phyloP scores from a whole-genome alignment of 2,329 filamentous ascomycete genomes.

The Neonectria magnoliae region DNA sequence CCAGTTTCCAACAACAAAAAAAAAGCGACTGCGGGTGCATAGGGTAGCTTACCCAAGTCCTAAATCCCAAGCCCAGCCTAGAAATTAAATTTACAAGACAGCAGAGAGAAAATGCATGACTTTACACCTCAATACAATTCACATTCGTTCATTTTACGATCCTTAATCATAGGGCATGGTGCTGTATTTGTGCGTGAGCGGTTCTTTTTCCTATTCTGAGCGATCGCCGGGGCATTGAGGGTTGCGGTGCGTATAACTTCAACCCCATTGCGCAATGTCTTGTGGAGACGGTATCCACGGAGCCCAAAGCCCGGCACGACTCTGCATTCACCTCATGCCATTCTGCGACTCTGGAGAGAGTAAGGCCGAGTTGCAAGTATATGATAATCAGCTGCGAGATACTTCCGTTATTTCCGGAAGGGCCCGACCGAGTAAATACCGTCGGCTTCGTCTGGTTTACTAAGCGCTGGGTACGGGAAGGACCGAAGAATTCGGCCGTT shows the following conservation, averaged over 20 bases:
- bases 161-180: background rate
- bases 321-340: background rate
- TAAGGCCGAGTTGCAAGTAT: background rate
- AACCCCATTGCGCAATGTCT: background rate
- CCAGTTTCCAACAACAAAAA: too few species aligned
- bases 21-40: too few species aligned
- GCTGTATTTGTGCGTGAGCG: background rate
- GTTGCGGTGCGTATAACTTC: background rate
- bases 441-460: background rate
- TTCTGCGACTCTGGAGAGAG: background rate
- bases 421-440: background rate
- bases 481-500: background rate
- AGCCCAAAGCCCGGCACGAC: background rate
- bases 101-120: too few species aligned
- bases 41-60: too few species aligned
- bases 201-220: background rate
- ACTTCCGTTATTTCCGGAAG: background rate
- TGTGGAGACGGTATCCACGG: background rate
- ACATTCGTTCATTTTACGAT: background rate
- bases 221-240: background rate
- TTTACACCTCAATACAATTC: too few species aligned
- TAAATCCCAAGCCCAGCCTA: too few species aligned
- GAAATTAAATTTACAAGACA: too few species aligned
- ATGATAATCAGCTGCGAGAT: background rate
- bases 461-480: background rate